Evolutionary conservation across 768 basidiomycete species (phyloP), one percentile per base, ranked within the genome.

Genomic region (Tephrocybe rancida): DNA sequence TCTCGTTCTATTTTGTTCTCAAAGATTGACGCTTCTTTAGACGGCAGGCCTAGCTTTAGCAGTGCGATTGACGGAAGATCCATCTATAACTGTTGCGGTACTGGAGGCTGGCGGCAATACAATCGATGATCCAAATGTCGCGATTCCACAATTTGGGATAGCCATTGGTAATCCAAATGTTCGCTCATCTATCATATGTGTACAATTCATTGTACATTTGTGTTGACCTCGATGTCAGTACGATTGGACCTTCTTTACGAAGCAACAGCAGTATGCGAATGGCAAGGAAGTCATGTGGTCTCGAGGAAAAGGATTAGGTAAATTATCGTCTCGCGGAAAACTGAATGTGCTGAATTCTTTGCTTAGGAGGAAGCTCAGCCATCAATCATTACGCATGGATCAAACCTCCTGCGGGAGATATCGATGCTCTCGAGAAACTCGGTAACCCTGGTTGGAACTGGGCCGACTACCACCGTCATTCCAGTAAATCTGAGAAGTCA

Each of bases 401-500:
- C 21, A 67, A 68, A 41, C 69, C 69, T 7, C 69, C 67, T 22
- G 62, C 61, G 21, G 52, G 27, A 1, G 69, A 69, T 41, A 51
- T 69, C 21, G 65, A 70, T 44, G 69, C 67, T 16, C 64, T 76
- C 44, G 80, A 81, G 58, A 67, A 69, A 50, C 68, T 84, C 16
- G 81, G 81, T 5, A 82, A 82, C 52, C 68, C 73, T 1, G 81
- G 80, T 6, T 84, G 81, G 81, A 81, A 80, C 57, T 83, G 77
- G 77, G 61, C 67, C 0, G 68, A 73, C 18, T 76, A 69, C 50
- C 44, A 66, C 3, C 70, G 73, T 42, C 75, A 76, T 54, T 70
- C 67, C 6, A 66, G 64, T 52, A 71, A 68, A 51, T 62, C 67
- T 8, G 73, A 74, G 56, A 74, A 58, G 76, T 79, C 25, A 22